Percentiles rank a stretch among this genome's conserved stretches.
phyloP scores from a whole-genome alignment of 1,284 basidiomycete species.

The Anthracocystis panici-leucophaei region DNA sequence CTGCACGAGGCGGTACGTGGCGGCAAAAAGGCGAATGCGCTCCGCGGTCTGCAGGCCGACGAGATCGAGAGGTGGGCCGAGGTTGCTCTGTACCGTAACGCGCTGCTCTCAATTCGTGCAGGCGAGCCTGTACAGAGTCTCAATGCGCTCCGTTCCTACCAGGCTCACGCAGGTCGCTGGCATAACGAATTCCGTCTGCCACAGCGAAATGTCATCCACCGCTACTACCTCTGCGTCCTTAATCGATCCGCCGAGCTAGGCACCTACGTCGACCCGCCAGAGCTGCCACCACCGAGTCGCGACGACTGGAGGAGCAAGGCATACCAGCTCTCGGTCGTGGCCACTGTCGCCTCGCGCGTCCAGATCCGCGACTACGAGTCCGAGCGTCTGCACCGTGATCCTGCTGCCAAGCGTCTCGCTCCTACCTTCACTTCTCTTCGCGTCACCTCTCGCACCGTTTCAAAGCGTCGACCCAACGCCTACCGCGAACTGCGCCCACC shows the following conservation, averaged over 20 bases:
- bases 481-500: conserved; percentile 45
- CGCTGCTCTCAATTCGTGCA: conserved; percentile 60
- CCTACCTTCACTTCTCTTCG: conserved; percentile 35
- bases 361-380: conserved; percentile 60
- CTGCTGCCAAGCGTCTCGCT: conserved; percentile 34
- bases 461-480: conserved; percentile 55
- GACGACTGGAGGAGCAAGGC: conserved; percentile 62
- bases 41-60: conserved; percentile 62
- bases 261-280: conserved; percentile 48
- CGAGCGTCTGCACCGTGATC: conserved; percentile 48
- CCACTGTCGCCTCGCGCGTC: conserved; percentile 57
- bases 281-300: conserved; percentile 32
- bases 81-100: conserved; percentile 65
- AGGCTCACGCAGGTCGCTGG: conserved; percentile 65
- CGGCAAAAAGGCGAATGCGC: conserved; percentile 57
- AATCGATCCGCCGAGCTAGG: conserved; percentile 56
- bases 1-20: conserved; percentile 65
- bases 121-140: conserved; percentile 50
- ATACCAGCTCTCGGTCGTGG: conserved; percentile 57
- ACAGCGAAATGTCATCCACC: conserved; percentile 65
- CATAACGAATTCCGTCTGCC: conserved; percentile 62
- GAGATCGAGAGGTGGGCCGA: conserved; percentile 68
- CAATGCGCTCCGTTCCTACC: conserved; percentile 64
- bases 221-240: conserved; percentile 57
- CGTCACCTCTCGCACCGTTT: conserved; percentile 59